A percentile compares a stretch with the other conserved stretches of the same genome.
Evolutionary conservation across 768 basidiomycete species (phyloP).

Genomic region (Inosperma sp.): DNA sequence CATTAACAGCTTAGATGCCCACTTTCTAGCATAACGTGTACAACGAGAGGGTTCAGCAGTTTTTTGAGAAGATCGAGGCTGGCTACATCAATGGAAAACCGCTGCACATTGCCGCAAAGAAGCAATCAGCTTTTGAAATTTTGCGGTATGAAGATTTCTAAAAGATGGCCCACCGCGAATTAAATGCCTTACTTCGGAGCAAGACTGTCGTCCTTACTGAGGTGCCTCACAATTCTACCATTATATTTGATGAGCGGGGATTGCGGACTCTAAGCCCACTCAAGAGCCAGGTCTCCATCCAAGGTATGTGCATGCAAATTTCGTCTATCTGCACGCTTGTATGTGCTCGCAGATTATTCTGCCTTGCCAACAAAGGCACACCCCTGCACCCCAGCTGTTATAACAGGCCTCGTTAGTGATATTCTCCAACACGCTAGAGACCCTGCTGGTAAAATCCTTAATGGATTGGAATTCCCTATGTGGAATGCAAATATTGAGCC

Average conservation of each 20-base stretch:
- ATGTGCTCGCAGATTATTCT: neutral
- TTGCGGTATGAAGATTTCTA: neutral
- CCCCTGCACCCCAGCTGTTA: neutral
- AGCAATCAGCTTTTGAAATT: neutral
- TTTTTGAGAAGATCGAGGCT: neutral
- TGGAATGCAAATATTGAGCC: too few relatives aligned
- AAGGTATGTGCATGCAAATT: neutral
- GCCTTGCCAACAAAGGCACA: neutral
- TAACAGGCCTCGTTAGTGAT: too few relatives aligned
- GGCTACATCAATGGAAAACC: neutral
- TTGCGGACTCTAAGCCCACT: neutral
- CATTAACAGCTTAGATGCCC: too few relatives aligned
- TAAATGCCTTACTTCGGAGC: neutral
- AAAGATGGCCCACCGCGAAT: neutral
- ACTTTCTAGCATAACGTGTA: too few relatives aligned
- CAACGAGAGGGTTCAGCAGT: neutral
- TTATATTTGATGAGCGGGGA: neutral
- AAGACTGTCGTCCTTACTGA: neutral
- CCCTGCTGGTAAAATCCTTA: slow-evolving; percentile 1
- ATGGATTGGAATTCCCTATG: too few relatives aligned
- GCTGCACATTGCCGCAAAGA: neutral
- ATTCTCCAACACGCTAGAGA: slow-evolving; percentile 14
- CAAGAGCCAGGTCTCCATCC: neutral
- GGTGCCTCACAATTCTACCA: neutral
- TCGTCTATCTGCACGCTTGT: neutral